Conservation (phyloP, 108 stramenopile genomes). For the Skeletonema costatum region DNA sequence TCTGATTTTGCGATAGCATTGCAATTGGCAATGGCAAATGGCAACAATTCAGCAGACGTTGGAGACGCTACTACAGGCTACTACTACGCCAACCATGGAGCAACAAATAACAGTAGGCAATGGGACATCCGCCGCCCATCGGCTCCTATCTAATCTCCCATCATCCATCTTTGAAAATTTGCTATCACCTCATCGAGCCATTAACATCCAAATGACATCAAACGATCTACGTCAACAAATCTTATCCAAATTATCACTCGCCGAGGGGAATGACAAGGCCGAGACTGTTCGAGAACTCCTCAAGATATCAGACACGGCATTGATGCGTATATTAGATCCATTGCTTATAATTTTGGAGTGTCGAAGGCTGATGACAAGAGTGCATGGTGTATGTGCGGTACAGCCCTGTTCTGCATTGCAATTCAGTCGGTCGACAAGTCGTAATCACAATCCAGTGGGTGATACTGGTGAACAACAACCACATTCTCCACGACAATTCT, state of each 20-base stretch:
- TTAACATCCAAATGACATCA: not conserved
- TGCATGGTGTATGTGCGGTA: constrained; percentile 50
- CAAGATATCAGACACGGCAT: constrained; percentile 33
- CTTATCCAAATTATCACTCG: constrained; percentile 18
- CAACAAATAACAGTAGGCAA: constrained; percentile 1
- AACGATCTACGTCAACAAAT: constrained; percentile 35
- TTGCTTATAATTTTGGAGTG: constrained; percentile 71
- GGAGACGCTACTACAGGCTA: too few relatives aligned
- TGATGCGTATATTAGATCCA: constrained; percentile 74
- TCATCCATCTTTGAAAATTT: constrained; percentile 63
- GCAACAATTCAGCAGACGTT: too few relatives aligned
- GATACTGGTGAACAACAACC: not conserved
- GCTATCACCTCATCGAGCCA: constrained; percentile 16
- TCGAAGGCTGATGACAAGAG: constrained; percentile 38
- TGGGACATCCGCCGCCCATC: constrained; percentile 42
- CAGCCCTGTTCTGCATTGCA: constrained; percentile 38
- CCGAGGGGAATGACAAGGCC: not conserved
- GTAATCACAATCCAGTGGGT: not conserved
- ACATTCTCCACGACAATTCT: not conserved
- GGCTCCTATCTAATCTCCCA: constrained; percentile 64
- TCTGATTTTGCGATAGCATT: too few relatives aligned
- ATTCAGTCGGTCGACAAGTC: constrained; percentile 14
- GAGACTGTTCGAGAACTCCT: constrained; percentile 66
- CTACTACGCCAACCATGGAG: not conserved
- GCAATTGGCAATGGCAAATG: too few relatives aligned